A percentile compares a stretch with the other conserved stretches of the same genome.
Evolutionary conservation across 2,329 filamentous ascomycete genomes (phyloP).

Genomic region (Nigrospora osmanthi): DNA sequence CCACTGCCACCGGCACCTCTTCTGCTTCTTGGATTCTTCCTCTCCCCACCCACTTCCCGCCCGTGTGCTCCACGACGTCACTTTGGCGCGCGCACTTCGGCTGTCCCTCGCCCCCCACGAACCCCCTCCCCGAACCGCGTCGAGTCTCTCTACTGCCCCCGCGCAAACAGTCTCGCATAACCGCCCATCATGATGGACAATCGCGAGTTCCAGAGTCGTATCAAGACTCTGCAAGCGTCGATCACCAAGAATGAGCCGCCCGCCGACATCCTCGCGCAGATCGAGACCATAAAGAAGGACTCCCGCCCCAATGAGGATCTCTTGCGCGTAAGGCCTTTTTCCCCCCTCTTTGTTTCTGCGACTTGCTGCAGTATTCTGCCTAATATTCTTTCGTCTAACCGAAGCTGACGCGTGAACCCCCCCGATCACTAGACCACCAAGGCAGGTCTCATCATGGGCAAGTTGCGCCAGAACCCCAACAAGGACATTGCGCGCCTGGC

Average conservation of each 20-base stretch:
- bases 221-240: slow-evolving; percentile 76
- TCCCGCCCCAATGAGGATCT: slow-evolving; percentile 83
- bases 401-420: slow-evolving; percentile 1
- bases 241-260: slow-evolving; percentile 66
- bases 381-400: neutral
- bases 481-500: slow-evolving; percentile 74
- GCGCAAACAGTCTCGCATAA: no score
- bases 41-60: no score
- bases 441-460: slow-evolving; percentile 84
- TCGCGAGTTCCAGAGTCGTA: slow-evolving; percentile 70
- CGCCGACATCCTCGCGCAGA: slow-evolving; percentile 61
- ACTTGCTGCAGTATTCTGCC: neutral
- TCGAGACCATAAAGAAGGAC: slow-evolving; percentile 73
- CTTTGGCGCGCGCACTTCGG: no score
- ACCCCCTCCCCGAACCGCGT: no score
- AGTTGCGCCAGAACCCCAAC: slow-evolving; percentile 67
- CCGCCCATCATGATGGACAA: slow-evolving; percentile 53
- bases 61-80: no score
- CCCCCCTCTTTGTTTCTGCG: neutral
- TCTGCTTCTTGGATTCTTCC: no score
- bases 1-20: no score
- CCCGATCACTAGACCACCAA: slow-evolving; percentile 62
- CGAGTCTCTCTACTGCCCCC: no score
- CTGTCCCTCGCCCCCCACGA: no score
- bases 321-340: slow-evolving; percentile 62